Base-by-base conservation (phyloP, 371 early-diverging fungal genomes). In the Coemansia sp. region DNA sequence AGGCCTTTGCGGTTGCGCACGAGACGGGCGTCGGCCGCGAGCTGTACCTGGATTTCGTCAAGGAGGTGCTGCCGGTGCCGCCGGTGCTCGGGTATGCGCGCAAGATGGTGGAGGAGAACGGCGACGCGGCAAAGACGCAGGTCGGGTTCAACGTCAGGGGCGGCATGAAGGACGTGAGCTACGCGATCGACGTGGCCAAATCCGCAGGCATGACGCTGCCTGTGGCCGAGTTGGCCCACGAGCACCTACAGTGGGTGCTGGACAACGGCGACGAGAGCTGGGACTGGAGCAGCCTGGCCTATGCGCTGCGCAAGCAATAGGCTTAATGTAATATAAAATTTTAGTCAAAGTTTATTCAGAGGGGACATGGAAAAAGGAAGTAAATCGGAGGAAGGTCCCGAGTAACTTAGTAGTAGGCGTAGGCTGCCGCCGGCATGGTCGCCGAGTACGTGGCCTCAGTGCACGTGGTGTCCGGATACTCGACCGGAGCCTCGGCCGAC, bases 1-100 rank as follows among this genome's bases (percentile, higher is more conserved):
- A 92, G 68, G 87, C 86, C 9, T 64, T 87, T 70, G 86, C 86
- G 0, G 74, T 90, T n/a, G 88, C 86, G 0, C 87, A 87, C 55
- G 82, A 82, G 24, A 53, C 78, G 5, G 82, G 81, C 12, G 49
- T 89, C 7, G 77, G 85, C 7, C 80, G 84, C 51, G 80, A 83
- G 9, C 81, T 84, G 18, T 77, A 87, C 7, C 63, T 84, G 53
- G 81, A 84, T 12, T 80, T 88, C 42, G 62, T 90, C 10, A 78
- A 84, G 49, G 58, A 62, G 5, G 59, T 89, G 36, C 82, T 87
- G 39, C 84, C 90, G 6, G 57, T 68, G 0, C 71, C 79, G 4
- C 46, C 69, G 0, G 68, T 75, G 65, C 29, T 72, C 18, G 71
- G 71, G 14, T 80, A 81, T 58, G 74, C 76, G 54, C 60, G 51